A percentile compares a stretch with the other conserved stretches of the same genome.
Evolutionary conservation across 169 alveolate species (phyloP).

Genomic region (Eimeria maxima): DNA sequence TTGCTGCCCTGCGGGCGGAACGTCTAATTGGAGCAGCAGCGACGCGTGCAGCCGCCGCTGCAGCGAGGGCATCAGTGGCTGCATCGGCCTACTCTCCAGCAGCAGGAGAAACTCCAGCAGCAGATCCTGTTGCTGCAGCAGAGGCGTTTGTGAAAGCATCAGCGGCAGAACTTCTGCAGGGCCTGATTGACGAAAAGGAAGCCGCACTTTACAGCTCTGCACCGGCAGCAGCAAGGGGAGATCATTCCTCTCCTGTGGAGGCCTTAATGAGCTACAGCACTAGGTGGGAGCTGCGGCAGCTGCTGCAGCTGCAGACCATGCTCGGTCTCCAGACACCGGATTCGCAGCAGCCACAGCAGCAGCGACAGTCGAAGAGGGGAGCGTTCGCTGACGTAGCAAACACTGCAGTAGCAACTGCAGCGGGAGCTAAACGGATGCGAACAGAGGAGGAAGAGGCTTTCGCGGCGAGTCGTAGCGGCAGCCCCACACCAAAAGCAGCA

Average conservation of each 20-base stretch:
- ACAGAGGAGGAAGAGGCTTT: slow-evolving; percentile 15
- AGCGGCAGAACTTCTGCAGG: slow-evolving; percentile 37
- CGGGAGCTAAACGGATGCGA: slow-evolving; percentile 31
- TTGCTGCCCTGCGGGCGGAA: slow-evolving; percentile 67
- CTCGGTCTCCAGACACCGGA: slow-evolving; percentile 2
- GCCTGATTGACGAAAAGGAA: slow-evolving; percentile 5
- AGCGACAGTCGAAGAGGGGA: background rate
- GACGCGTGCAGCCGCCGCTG: slow-evolving; percentile 30
- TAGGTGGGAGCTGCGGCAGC: background rate
- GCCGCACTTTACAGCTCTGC: background rate
- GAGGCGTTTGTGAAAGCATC: slow-evolving; percentile 3
- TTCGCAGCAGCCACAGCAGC: background rate
- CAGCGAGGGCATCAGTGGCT: slow-evolving; percentile 34
- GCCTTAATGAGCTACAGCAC: background rate
- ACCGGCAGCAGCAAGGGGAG: slow-evolving; percentile 11
- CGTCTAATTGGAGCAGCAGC: background rate
- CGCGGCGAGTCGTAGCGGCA: background rate
- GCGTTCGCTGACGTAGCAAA: background rate
- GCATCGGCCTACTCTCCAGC: background rate
- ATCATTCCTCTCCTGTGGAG: background rate
- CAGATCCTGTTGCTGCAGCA: too few relatives aligned
- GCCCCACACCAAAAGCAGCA: background rate
- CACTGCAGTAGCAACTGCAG: slow-evolving; percentile 9
- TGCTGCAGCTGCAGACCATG: slow-evolving; percentile 46
- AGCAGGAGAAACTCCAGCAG: background rate